Conservation (phyloP, 2,329 filamentous ascomycete species). For the Cryphonectria carpinicola region DNA sequence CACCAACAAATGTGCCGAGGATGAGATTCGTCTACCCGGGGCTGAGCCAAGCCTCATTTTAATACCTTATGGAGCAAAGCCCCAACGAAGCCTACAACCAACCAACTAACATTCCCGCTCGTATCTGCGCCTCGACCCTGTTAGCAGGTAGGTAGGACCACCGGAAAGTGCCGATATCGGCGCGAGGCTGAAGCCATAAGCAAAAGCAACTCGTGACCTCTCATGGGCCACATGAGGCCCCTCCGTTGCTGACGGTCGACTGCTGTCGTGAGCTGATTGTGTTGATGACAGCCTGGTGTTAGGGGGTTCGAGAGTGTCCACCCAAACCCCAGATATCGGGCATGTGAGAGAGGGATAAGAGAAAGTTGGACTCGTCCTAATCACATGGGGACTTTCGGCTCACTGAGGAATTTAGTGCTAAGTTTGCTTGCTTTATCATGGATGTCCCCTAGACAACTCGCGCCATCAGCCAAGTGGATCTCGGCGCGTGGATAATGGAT, state of each 20-base stretch:
- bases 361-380: neutral
- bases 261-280: neutral
- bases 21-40: neutral
- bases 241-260: neutral
- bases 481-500: neutral
- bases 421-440: neutral
- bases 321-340: neutral
- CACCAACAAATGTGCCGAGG: neutral
- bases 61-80: neutral
- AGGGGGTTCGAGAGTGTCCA: neutral
- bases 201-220: constrained; percentile 1
- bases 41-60: constrained; percentile 2
- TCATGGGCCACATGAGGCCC: neutral
- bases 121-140: neutral
- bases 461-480: constrained; percentile 8
- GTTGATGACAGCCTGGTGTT: neutral
- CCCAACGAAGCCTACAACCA: neutral
- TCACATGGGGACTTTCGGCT: constrained; percentile 4
- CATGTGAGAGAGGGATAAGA: constrained; percentile 6
- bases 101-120: neutral
- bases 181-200: neutral
- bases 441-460: constrained; percentile 2
- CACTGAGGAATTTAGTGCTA: neutral
- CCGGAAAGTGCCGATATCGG: constrained; percentile 5
- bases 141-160: neutral